A percentile compares a stretch with the other conserved stretches of the same genome.
These are phyloP conservation scores for Rhynchosporium agropyri DNA, from an alignment of 2,329 filamentous ascomycete genomes.

Conservation along the genomic window DNA sequence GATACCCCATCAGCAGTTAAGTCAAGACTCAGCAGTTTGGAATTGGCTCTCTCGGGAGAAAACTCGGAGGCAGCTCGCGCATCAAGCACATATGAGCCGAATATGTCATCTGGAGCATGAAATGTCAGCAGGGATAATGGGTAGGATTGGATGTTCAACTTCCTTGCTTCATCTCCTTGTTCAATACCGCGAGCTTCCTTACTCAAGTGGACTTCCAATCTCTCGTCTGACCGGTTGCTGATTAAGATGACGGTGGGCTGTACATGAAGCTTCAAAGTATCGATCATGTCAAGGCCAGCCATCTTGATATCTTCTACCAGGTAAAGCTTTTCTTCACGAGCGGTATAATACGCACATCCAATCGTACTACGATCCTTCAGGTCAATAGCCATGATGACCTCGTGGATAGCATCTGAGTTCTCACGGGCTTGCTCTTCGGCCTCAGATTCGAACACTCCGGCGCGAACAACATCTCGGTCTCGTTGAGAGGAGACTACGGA, in stretches of 20 bases:
- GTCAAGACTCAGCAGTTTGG: slow-evolving; percentile 63
- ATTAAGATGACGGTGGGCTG: slow-evolving; percentile 60
- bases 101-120: slow-evolving; percentile 42
- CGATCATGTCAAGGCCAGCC: slow-evolving; percentile 69
- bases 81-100: slow-evolving; percentile 58
- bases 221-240: slow-evolving; percentile 41
- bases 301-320: slow-evolving; percentile 76
- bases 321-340: slow-evolving; percentile 68
- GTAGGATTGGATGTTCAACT: slow-evolving; percentile 16
- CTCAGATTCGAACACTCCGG: slow-evolving; percentile 37
- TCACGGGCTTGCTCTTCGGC: slow-evolving; percentile 42
- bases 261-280: slow-evolving; percentile 58
- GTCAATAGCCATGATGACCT: slow-evolving; percentile 80
- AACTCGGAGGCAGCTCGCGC: slow-evolving; percentile 74
- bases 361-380: slow-evolving; percentile 70
- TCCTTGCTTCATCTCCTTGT: slow-evolving; percentile 36
- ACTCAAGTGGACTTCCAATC: slow-evolving; percentile 39
- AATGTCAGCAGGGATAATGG: slow-evolving; percentile 8
- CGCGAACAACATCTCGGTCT: slow-evolving; percentile 24
- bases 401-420: slow-evolving; percentile 57
- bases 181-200: slow-evolving; percentile 39
- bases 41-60: slow-evolving; percentile 64
- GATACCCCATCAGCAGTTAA: slow-evolving; percentile 47
- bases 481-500: slow-evolving; percentile 15
- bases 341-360: slow-evolving; percentile 83